phyloP scores from a whole-genome alignment of 148 eudicot species.

The Rhododendron griersonianum region DNA sequence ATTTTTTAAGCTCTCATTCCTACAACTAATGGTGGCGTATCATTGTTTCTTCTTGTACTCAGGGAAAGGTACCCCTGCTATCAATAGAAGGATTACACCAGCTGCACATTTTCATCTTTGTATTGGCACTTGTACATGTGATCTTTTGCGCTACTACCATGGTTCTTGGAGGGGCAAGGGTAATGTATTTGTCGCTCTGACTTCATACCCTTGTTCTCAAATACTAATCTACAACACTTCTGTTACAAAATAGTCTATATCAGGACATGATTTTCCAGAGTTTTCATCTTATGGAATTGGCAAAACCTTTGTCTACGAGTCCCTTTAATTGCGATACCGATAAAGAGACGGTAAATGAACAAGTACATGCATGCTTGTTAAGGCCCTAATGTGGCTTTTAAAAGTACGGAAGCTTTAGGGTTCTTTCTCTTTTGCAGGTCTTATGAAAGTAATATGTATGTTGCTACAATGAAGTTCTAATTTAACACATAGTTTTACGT shows the following conservation, averaged over 20 bases:
- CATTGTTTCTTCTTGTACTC: constrained; percentile 13
- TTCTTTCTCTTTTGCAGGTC: not conserved
- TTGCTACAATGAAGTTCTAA: not conserved
- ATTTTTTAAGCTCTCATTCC: not conserved
- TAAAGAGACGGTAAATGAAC: too few species aligned
- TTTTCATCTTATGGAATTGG: not conserved
- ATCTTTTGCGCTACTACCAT: constrained; percentile 70
- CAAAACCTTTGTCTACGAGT: not conserved
- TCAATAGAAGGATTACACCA: constrained; percentile 89
- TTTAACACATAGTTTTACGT: not conserved
- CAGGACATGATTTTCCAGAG: not conserved
- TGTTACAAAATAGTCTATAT: not conserved
- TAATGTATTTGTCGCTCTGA: constrained; percentile 11
- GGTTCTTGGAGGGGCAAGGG: constrained; percentile 90
- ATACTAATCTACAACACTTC: not conserved
- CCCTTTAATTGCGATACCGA: not conserved
- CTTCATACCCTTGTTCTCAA: not conserved
- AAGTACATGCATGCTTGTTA: too few species aligned
- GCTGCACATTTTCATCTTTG: constrained; percentile 91
- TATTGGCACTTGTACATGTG: constrained; percentile 81
- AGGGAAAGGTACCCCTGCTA: constrained; percentile 74
- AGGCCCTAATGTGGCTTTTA: too few species aligned
- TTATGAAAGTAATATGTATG: not conserved
- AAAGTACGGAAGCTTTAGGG: too few species aligned
- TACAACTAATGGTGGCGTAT: not conserved